A percentile compares a stretch with the other conserved stretches of the same genome.
phyloP scores from a whole-genome alignment of 2,329 filamentous ascomycete species.

The Paramyrothecium sp. region DNA sequence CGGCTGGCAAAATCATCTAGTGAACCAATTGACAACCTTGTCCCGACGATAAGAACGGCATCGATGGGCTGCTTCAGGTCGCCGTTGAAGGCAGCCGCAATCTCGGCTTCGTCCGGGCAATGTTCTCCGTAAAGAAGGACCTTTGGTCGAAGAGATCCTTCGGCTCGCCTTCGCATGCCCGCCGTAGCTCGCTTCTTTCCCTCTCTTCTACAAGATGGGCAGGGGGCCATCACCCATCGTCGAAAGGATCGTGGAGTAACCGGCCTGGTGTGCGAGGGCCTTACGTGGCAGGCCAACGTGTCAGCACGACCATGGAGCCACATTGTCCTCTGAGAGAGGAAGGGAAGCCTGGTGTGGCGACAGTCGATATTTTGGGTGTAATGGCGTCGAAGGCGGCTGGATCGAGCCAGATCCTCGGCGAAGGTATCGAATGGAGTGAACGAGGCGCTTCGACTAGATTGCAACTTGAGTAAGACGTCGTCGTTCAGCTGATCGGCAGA shows the following conservation, averaged over 20 bases:
- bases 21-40: background rate
- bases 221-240: background rate
- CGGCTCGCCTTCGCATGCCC: background rate
- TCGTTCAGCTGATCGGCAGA: background rate
- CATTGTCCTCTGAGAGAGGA: conserved; percentile 2
- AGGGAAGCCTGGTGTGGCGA: conserved; percentile 3
- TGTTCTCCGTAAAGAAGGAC: conserved; percentile 4
- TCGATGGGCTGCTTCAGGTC: background rate
- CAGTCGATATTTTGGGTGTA: conserved; percentile 5
- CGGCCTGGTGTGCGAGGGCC: background rate
- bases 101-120: background rate
- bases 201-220: background rate
- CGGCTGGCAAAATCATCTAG: background rate
- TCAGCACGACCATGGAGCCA: conserved; percentile 4
- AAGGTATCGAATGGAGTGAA: background rate
- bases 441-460: background rate
- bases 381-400: background rate
- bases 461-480: background rate
- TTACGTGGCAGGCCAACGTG: conserved; percentile 3
- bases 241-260: background rate
- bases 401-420: background rate
- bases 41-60: conserved; percentile 3
- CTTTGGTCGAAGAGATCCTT: background rate
- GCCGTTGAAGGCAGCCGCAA: background rate
- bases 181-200: background rate